Conservation (phyloP, 1,139 yeast genomes). For the Candida tropicalis region DNA sequence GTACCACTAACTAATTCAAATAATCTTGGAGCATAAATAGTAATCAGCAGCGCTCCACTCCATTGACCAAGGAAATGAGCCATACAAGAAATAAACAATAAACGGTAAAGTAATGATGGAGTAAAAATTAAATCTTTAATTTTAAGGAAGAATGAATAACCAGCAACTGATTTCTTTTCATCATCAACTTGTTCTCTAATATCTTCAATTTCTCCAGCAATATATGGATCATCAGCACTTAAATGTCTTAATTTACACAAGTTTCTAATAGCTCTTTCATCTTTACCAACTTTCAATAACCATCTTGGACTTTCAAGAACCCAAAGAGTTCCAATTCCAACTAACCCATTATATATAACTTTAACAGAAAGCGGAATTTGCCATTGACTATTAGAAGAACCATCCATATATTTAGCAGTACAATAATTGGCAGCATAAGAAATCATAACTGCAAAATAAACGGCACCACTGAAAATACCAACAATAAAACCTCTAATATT, state of each 20-base stretch:
- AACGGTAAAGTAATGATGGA: slow-evolving; percentile 40
- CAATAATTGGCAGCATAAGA: slow-evolving; percentile 4
- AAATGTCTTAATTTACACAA: slow-evolving; percentile 47
- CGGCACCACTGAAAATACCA: slow-evolving; percentile 56
- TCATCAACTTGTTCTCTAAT: slow-evolving; percentile 41
- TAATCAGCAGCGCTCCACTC: slow-evolving; percentile 59
- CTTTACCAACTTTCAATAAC: slow-evolving; percentile 33
- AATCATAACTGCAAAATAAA: slow-evolving; percentile 36
- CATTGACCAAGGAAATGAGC: slow-evolving; percentile 57
- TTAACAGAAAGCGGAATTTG: slow-evolving; percentile 1
- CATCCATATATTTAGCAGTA: slow-evolving; percentile 2
- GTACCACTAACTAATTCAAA: slow-evolving; percentile 48
- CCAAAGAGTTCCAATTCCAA: slow-evolving; percentile 2
- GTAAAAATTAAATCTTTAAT: slow-evolving; percentile 35
- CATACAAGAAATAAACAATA: slow-evolving; percentile 38
- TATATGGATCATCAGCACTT: slow-evolving; percentile 47
- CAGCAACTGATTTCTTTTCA: slow-evolving; percentile 34
- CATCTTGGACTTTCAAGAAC: slow-evolving; percentile 41
- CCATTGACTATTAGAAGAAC: slow-evolving; percentile 1
- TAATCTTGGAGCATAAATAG: slow-evolving; percentile 54
- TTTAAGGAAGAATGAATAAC: slow-evolving; percentile 25
- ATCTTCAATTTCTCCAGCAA: slow-evolving; percentile 49
- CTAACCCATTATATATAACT: slow-evolving; percentile 1
- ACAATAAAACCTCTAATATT: slow-evolving; percentile 52
- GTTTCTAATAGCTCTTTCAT: slow-evolving; percentile 31